Evolutionary conservation across 2,329 filamentous ascomycete genomes (phyloP), one percentile per base, ranked within the genome.

Genomic region (Trichoderma guizhouense): DNA sequence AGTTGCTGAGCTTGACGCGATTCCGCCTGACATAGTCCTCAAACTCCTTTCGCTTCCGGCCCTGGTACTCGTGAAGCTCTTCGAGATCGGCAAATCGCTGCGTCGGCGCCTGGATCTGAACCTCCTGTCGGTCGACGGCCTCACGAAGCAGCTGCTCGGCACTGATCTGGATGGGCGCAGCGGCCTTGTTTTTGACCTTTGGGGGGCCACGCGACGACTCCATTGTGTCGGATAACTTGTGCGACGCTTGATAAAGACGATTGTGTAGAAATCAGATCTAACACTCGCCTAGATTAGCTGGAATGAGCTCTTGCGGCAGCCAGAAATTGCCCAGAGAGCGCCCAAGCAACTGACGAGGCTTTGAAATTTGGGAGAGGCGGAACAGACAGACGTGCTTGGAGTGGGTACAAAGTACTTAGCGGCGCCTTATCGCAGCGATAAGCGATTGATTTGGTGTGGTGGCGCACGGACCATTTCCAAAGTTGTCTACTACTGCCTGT

Each of bases 21-120:
- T 98, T 98, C 75, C 96, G 92, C 75, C 94, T 91, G 73, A 98
- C 93, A 91, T 98, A 98, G 85, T 97, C 93, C 83, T 99, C 96
- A 77, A 97, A 99, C 79, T 97, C 96, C 82, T 95, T 96, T 76
- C 96, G 89, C 84, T 98, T 98, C 75, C 96, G 90, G 69, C 95
- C 95, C 83, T 99, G 96, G 82, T 93, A 97, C 83, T 98, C 96
- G 84, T 98, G 95, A 62, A 99, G 90, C 85, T 99, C 96, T 85
- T 99, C 96, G 77, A 99, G 89, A 78, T 99, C 96, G 76, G 93
- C 93, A 78, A 99, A 98, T 58, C 95, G 92, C 83, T 98, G 95
- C 18, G 95, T 97, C 1, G 96, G 96, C 65, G 94, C 93, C 82
- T 97, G 92, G 69, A 98, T 85, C 53, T 90, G 89, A 39, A 92